Evolutionary conservation across 225 moss, liverwort and hornwort species (phyloP), one percentile per base, ranked within the genome.

Genomic region (Anthoceros angustus): DNA sequence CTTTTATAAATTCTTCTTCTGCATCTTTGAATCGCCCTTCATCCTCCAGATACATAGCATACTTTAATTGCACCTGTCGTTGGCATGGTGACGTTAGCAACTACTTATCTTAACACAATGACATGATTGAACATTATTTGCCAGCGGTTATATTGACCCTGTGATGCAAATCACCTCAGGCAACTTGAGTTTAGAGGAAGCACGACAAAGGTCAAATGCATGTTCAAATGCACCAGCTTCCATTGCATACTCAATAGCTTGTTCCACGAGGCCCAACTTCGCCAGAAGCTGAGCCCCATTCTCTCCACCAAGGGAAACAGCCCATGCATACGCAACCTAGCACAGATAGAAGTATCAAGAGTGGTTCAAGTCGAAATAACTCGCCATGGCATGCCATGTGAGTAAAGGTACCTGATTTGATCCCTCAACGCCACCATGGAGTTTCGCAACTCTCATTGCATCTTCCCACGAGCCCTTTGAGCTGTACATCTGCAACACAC

Each of bases 261-360:
- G 86, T 68, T 98, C 95, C 46, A 87, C 91, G 10, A 91, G 72
- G 39, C 95, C 95, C 69, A 91, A 64, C 76, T 85, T 98, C 60
- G 81, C 80, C 10, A 98, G 82, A 65, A 98, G 75, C 71, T 91
- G 91, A 5, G 86, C 91, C 41, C 95, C 95, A 60, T 79, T 70
- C 23, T 98, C 95, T 64, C 88, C 88, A 73, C 91, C 91, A 18
- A 98, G 72, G 9, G 87, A 77, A 43, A 98, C 76, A 21, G 88
- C 88, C 95, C 95, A 98, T 68, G 86, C 84, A 42, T 86, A 98
- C 43, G 91, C 91, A 39, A 98, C 87, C 95, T 98, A 77, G 72
- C 63, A 18, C 23, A 23, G 55, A 18, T 18, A 15, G 1, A 55
- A 20, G 0, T 18, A 55, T 55, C 46, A 48, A 48, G 46, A 48